Base-by-base conservation (phyloP, 2,329 filamentous ascomycete genomes). In the Graphilbum ipis-grandicollis region DNA sequence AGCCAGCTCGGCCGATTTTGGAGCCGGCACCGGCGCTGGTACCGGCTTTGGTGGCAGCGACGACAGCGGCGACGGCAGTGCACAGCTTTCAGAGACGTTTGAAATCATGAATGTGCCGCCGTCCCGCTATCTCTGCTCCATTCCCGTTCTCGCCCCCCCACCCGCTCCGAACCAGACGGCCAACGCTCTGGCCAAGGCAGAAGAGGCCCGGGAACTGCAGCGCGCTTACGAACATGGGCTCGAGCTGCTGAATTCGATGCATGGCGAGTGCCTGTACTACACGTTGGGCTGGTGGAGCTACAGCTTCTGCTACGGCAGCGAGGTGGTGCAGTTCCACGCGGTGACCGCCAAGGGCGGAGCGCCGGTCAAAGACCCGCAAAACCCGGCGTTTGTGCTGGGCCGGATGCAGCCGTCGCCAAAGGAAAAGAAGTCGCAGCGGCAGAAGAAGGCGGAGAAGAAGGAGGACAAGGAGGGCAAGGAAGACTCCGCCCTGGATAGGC, bases 241-340 rank as follows among this genome's bases (percentile, higher is more conserved):
- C 68, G 79, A 90, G 49, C 65, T 94, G 18, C 62, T 94, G 35
- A 69, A 71, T 44, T 74, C 76, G 19, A 77, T 94, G 56, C 71
- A 86, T 37, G 79, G 76, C 4, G 68, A 70, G 35, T 94, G 86
- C 55, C 70, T 94, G 44, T 93, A 88, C 60, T 72, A 66, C 44
- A 61, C 85, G 45, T 80, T 75, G 1, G 86, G 86, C 0, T 94
- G 86, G 86, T 94, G 86, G 86, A 90, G 80, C 51, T 94, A 94
- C 57, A 80, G 78, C 47, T 93, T 93, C 56, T 94, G 86, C 63
- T 90, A 93, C 58, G 82, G 82, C 51, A 69, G 77, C 43, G 75
- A 88, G 44, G 77, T 94, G 43, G 79, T 82, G 49, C 86, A 94
- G 56, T 94, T 92, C 56, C 86, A 94, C 54, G 83, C 84, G 32